A percentile compares a stretch with the other conserved stretches of the same genome.
Conservation (phyloP, 2,329 filamentous ascomycete species). For the Neonectria coccinea region DNA sequence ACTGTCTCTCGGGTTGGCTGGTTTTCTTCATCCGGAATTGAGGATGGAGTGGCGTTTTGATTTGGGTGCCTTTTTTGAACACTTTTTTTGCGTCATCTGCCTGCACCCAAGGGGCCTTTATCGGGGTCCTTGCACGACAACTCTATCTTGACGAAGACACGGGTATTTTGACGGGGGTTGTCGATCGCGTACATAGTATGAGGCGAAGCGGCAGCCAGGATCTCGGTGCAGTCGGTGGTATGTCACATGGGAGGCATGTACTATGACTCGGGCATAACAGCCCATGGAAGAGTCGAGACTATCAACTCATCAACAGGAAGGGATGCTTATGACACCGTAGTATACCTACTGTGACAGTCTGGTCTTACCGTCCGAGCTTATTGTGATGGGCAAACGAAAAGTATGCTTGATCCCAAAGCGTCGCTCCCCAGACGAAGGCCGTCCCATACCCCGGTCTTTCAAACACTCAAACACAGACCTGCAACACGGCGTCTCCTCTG, state of each 20-base stretch:
- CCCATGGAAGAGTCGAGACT: not conserved
- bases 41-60: constrained; percentile 31
- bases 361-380: constrained; percentile 14
- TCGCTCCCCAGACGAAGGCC: constrained; percentile 11
- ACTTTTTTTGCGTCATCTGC: constrained; percentile 10
- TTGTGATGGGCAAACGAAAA: constrained; percentile 5
- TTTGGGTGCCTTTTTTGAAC: constrained; percentile 18
- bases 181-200: too few species aligned
- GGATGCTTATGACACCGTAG: not conserved
- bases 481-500: constrained; percentile 16
- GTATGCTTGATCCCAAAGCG: constrained; percentile 4
- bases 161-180: constrained; percentile 3
- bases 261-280: not conserved
- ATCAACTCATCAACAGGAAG: not conserved
- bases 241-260: not conserved
- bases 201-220: not conserved
- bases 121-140: constrained; percentile 5
- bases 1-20: constrained; percentile 20
- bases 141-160: constrained; percentile 4
- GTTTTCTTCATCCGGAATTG: constrained; percentile 27
- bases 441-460: constrained; percentile 23
- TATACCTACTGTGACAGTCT: not conserved
- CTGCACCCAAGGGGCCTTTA: not conserved
- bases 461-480: constrained; percentile 28
- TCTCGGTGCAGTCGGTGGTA: not conserved